Base-by-base conservation (phyloP, 2,329 filamentous ascomycete species). In the Fusarium piperis region DNA sequence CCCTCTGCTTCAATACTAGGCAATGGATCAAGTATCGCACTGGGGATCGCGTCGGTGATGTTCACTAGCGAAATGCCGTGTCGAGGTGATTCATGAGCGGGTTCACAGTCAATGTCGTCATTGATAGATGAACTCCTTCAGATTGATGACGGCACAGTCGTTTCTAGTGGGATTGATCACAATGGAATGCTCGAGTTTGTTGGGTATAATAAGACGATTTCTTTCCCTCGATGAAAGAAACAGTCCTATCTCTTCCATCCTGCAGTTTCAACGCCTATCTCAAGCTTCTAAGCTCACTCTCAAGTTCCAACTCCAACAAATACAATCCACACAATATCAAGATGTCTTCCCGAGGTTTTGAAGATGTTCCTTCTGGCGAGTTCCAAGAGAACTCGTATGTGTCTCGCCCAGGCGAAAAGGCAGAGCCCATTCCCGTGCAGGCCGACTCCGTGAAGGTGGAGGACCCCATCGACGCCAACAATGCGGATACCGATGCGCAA, bases 91-190 rank as follows among this genome's bases (percentile, higher is more conserved):
- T 75, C 68, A 70, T 73, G 56, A 65, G 36, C 46, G 16, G 62
- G 16, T 30, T 52, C 52, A 66, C 41, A 53, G 39, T 64, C 48
- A 59, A 75, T 75, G 73, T 74, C 73, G 73, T 75, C 73, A 75
- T 75, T 67, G 64, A 72, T 53, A 71, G 58, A 52, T 59, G 48
- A 12, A 30, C 33, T 64, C 32, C 23, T 39, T 52, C 46, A 10
- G 52, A 56, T 60, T 32, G 38, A 73, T 73, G 71, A 72, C 64
- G 66, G 59, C 46, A 52, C 28, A n/a, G 18, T 13, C 26, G 12
- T 18, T 11, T 36, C 26, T 30, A 44, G 18, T 62, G 26, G 46
- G 26, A 62, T 20, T 15, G 15, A 2, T 20, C 33, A 18, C 39
- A 33, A 8, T 6, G 6, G 30, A 16, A 61, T 16, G 7, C 3